Conservation (phyloP, 176 grass and related monocot species). For the sorghum (Sorghum bicolor) region Sorghum_bicolor_NCBIv3 NC_012871.2:4748001-4748500, state of each 20-base stretch:
- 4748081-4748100: too few relatives aligned
- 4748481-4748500: constrained; percentile 24
- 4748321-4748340: constrained; percentile 66
- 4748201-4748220: background rate
- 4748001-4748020: background rate
- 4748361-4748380: constrained; percentile 48
- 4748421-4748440: constrained; percentile 28
- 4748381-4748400: constrained; percentile 41
- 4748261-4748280: background rate
- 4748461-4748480: constrained; percentile 69
- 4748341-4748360: constrained; percentile 72
- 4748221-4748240: background rate
- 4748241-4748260: background rate
- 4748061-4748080: background rate
- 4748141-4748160: background rate
- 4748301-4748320: constrained; percentile 49
- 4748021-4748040: background rate
- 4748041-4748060: background rate
- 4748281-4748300: constrained; percentile 29
- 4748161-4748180: too few relatives aligned
- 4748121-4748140: background rate
- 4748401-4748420: constrained; percentile 61
- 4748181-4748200: too few relatives aligned
- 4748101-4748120: background rate
- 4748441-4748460: constrained; percentile 68